Percentiles rank a stretch among this genome's conserved stretches.
phyloP scores from a whole-genome alignment of 192 early-diverging fungal species.

The Entomortierella parvispora region DNA sequence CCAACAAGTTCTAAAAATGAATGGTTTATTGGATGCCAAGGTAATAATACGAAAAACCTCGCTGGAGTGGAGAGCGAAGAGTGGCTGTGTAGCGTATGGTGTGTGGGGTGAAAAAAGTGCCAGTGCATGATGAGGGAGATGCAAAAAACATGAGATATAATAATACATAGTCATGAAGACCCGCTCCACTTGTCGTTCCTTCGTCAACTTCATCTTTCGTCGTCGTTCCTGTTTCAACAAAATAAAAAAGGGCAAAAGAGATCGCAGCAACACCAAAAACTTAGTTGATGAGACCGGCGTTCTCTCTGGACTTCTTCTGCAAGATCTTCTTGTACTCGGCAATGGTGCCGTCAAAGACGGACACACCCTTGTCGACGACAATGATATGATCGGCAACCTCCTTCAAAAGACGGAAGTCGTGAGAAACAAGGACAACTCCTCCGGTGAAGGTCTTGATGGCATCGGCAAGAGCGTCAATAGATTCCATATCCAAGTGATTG shows the following conservation, averaged over 20 bases:
- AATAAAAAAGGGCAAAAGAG: no score
- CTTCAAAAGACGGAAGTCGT: slow-evolving; percentile 98
- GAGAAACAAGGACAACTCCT: slow-evolving; percentile 96
- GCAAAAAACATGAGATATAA: slow-evolving; percentile 2
- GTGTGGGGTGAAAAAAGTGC: slow-evolving; percentile 1
- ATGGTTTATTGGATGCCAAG: slow-evolving; percentile 3
- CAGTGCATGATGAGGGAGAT: background rate
- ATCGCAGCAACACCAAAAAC: no score
- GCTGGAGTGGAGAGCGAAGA: no score
- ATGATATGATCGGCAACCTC: slow-evolving; percentile 96
- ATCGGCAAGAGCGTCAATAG: slow-evolving; percentile 94
- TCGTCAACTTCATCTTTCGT: no score
- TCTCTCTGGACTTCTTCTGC: slow-evolving; percentile 50
- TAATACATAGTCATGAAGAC: slow-evolving; percentile 6
- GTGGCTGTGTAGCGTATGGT: no score
- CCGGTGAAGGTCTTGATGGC: slow-evolving; percentile 96
- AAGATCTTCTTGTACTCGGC: slow-evolving; percentile 92
- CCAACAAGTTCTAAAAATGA: background rate
- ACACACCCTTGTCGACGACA: slow-evolving; percentile 85
- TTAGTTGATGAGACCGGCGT: slow-evolving; percentile 52
- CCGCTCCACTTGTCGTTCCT: slow-evolving; percentile 2
- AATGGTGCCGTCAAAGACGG: slow-evolving; percentile 84
- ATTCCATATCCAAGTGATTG: slow-evolving; percentile 93
- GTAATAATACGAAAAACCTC: no score
- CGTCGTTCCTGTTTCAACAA: no score